These are phyloP conservation scores for Alternaria atra DNA, from an alignment of 2,329 filamentous ascomycete species.

Conservation along the genomic window DNA sequence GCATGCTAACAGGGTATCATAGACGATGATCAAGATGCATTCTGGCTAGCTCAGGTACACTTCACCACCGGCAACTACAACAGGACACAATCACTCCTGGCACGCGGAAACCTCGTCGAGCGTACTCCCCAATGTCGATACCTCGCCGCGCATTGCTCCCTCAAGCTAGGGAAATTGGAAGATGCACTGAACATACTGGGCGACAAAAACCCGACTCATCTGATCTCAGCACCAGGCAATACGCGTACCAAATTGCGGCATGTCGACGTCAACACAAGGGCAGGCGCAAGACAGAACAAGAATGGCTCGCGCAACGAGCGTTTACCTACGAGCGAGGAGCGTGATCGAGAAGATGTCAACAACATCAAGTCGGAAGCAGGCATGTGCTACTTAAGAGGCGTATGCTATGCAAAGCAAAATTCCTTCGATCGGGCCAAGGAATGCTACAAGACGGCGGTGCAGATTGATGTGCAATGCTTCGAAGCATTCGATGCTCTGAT, in stretches of 20 bases:
- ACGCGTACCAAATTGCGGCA: conserved; percentile 77
- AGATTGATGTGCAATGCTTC: conserved; percentile 97
- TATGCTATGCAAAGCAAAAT: conserved; percentile 97
- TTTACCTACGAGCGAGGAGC: conserved; percentile 67
- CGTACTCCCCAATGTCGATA: conserved; percentile 90
- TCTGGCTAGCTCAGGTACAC: conserved; percentile 98
- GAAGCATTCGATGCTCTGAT: conserved; percentile 98
- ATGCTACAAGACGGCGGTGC: conserved; percentile 96
- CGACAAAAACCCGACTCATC: conserved; percentile 91
- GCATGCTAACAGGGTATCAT: conserved; percentile 19
- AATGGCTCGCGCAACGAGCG: conserved; percentile 59
- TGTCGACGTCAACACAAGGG: conserved; percentile 62
- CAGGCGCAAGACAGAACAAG: conserved; percentile 58
- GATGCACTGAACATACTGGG: conserved; percentile 87
- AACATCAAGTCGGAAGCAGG: conserved; percentile 90
- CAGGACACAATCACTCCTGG: conserved; percentile 85
- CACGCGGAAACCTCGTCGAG: conserved; percentile 80
- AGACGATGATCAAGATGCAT: conserved; percentile 95
- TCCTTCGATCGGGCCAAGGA: conserved; percentile 97
- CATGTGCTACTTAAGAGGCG: conserved; percentile 94
- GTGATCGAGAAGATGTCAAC: conserved; percentile 73
- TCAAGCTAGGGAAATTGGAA: conserved; percentile 89
- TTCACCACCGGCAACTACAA: conserved; percentile 96
- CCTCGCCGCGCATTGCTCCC: conserved; percentile 90
- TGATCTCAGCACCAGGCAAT: conserved; percentile 74